Conservation (phyloP, 148 eudicot genomes). For the Talinum fruticosum region DNA sequence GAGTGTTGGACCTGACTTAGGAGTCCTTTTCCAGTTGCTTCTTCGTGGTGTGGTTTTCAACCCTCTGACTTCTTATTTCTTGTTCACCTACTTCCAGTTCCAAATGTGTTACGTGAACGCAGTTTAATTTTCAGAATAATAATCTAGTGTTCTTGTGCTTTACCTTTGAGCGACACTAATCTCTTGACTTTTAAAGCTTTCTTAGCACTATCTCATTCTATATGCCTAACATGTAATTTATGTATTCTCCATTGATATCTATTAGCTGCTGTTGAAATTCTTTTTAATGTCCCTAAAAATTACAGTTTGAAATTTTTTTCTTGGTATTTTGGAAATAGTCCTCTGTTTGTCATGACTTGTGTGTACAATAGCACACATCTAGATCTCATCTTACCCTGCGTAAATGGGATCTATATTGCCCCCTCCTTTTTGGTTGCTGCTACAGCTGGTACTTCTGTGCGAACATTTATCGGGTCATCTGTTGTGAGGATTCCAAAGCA, state of each 20-base stretch:
- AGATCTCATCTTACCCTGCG: background rate
- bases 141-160: background rate
- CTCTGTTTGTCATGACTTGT: background rate
- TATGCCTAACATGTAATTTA: background rate
- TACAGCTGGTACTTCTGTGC: too few species aligned
- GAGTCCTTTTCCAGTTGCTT: background rate
- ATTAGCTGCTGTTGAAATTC: background rate
- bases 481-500: background rate
- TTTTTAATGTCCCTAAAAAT: background rate
- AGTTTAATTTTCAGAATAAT: background rate
- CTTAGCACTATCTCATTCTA: background rate
- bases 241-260: background rate
- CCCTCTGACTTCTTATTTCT: background rate
- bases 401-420: too few species aligned
- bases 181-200: background rate
- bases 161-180: background rate
- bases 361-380: background rate
- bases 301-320: background rate
- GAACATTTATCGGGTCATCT: background rate
- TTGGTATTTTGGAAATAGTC: background rate
- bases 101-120: background rate
- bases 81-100: background rate
- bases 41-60: too few species aligned
- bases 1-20: background rate
- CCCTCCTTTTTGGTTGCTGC: too few species aligned